Percentiles rank a stretch among this genome's conserved stretches.
Conservation (phyloP, 208 protist genomes). For the Leishmania aethiopica region DNA sequence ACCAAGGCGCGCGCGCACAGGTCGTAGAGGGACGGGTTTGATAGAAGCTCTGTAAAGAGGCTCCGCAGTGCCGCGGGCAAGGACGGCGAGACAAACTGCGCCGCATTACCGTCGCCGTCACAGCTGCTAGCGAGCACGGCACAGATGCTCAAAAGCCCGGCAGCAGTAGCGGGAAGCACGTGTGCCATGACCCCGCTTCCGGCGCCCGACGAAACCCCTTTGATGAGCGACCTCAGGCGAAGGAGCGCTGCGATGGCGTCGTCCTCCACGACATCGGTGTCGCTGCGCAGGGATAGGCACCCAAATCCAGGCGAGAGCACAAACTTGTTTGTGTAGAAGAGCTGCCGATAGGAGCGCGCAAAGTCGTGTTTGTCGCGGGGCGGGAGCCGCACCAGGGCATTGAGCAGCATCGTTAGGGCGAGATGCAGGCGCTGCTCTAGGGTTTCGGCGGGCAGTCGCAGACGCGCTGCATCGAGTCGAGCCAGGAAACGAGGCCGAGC, state of each 20-base stretch:
- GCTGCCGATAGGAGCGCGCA: slow-evolving; percentile 39
- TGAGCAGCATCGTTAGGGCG: slow-evolving; percentile 47
- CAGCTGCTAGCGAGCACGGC: not conserved
- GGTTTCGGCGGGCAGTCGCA: slow-evolving; percentile 62
- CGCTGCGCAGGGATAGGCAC: slow-evolving; percentile 52
- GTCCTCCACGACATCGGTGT: not conserved
- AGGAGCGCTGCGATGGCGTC: slow-evolving; percentile 38
- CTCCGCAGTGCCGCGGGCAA: not conserved
- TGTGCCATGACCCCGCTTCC: slow-evolving; percentile 34
- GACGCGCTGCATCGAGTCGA: slow-evolving; percentile 10
- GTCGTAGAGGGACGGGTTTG: slow-evolving; percentile 23
- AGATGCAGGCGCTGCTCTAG: slow-evolving; percentile 79
- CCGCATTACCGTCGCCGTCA: not conserved
- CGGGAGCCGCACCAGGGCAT: slow-evolving; percentile 40
- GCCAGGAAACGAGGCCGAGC: slow-evolving; percentile 18
- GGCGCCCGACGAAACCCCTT: slow-evolving; percentile 53
- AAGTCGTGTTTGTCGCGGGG: slow-evolving; percentile 22
- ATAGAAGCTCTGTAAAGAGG: slow-evolving; percentile 9
- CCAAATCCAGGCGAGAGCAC: slow-evolving; percentile 76
- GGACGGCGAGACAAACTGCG: not conserved
- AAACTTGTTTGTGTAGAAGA: slow-evolving; percentile 66
- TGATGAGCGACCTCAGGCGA: slow-evolving; percentile 44
- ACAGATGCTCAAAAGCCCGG: slow-evolving; percentile 57
- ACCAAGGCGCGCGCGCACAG: slow-evolving; percentile 23
- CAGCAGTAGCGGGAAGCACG: slow-evolving; percentile 46